Evolutionary conservation across 2,329 filamentous ascomycete genomes (phyloP).

Genomic region (Xylaria sp.): DNA sequence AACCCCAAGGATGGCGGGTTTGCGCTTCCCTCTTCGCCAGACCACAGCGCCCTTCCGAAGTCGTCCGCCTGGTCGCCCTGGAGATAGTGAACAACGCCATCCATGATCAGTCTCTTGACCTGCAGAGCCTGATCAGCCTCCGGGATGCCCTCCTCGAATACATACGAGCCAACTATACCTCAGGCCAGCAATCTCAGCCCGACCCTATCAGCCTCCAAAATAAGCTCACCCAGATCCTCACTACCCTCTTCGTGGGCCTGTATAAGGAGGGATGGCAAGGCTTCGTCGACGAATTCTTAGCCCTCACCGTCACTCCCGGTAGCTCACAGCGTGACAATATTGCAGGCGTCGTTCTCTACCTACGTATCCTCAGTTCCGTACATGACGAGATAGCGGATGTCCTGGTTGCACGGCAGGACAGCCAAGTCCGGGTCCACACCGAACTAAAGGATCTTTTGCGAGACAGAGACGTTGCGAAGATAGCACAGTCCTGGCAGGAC

Average conservation of each 20-base stretch:
- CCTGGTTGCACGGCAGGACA: constrained; percentile 79
- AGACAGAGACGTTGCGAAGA: constrained; percentile 86
- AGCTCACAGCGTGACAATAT: constrained; percentile 74
- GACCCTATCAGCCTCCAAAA: constrained; percentile 88
- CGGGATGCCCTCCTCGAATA: constrained; percentile 86
- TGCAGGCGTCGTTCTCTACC: constrained; percentile 83
- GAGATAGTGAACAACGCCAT: constrained; percentile 95
- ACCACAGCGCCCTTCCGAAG: constrained; percentile 78
- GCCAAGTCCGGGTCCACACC: constrained; percentile 85
- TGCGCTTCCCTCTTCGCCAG: constrained; percentile 88
- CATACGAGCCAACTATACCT: constrained; percentile 78
- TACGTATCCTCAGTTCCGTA: constrained; percentile 87
- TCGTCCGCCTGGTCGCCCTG: constrained; percentile 87
- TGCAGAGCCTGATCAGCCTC: constrained; percentile 76
- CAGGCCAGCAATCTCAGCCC: constrained; percentile 64
- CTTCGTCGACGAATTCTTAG: constrained; percentile 91
- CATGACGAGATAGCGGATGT: constrained; percentile 98
- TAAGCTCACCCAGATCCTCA: constrained; percentile 95
- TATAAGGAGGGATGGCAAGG: constrained; percentile 88
- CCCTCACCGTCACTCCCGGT: constrained; percentile 73
- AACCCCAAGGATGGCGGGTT: constrained; percentile 89
- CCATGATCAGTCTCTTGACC: constrained; percentile 80
- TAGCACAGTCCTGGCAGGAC: constrained; percentile 91
- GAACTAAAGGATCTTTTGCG: constrained; percentile 92
- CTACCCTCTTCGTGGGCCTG: constrained; percentile 88